These are phyloP conservation scores for Pseudogymnoascus sp. DNA, from an alignment of 2,329 filamentous ascomycete genomes.

Conservation along the genomic window DNA sequence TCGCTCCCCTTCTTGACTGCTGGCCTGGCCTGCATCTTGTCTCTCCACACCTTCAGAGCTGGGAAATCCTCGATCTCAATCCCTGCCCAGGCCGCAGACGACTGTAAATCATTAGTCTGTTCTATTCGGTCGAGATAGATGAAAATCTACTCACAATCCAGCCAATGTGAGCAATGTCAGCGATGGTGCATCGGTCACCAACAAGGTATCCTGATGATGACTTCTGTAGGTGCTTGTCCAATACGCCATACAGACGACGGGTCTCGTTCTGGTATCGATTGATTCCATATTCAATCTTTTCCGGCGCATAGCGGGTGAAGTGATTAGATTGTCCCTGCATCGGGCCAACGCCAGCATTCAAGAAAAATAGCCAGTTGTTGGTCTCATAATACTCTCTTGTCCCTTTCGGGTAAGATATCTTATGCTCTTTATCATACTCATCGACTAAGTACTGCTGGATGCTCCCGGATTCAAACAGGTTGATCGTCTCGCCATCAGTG, in stretches of 20 bases:
- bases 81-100: conserved; percentile 47
- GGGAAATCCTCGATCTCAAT: conserved; percentile 70
- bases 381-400: conserved; percentile 69
- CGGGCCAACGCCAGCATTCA: conserved; percentile 72
- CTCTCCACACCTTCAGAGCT: conserved; percentile 66
- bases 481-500: conserved; percentile 62
- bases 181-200: conserved; percentile 62
- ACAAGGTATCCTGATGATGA: conserved; percentile 51
- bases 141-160: conserved; percentile 55
- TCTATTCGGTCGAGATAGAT: neutral
- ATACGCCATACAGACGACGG: conserved; percentile 67
- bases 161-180: conserved; percentile 73
- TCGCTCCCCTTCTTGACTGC: conserved; percentile 69
- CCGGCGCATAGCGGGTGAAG: conserved; percentile 73
- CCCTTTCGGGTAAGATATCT: conserved; percentile 68
- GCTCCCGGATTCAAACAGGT: conserved; percentile 73
- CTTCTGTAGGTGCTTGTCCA: conserved; percentile 62
- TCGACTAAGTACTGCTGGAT: conserved; percentile 81
- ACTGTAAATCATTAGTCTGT: conserved; percentile 8
- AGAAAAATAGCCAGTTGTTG: conserved; percentile 71
- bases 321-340: conserved; percentile 84
- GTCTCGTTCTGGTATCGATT: conserved; percentile 78
- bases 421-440: conserved; percentile 72
- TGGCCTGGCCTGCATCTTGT: conserved; percentile 58
- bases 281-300: conserved; percentile 74